Evolutionary conservation across 805 yeast species (phyloP), one percentile per base, ranked within the genome.

Genomic region (Lipomyces oligophaga): DNA sequence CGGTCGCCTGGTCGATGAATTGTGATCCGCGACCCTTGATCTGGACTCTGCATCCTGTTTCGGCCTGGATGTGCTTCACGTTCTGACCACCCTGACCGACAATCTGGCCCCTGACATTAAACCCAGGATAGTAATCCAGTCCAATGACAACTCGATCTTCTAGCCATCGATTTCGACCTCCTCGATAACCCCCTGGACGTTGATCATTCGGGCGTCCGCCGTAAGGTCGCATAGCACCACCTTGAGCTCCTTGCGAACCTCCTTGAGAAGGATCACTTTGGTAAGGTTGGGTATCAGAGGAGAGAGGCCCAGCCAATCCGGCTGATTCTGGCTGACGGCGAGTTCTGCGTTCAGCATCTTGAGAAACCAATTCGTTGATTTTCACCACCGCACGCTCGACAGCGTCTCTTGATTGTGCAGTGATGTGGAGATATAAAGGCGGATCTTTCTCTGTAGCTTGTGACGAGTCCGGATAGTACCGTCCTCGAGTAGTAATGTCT

Each of bases 381-480:
- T 77, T 81, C n/a, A 68, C 60, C 27, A 73, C 62, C 2, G 96
- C 89, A 63, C 83, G 83, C 56, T 72, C 78, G n/a, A 65, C 46
- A 4, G 57, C 46, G 16, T 57, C 62, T 28, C 61, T 49, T 5
- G 53, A 43, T 54, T 83, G 80, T 62, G 86, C 95, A 60, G 86
- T 86, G 18, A 87, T 84, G 33, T 54, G 58, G 16, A 65, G 54
- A 38, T 60, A 60, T 20, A 65, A 39, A 8, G 67, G 60, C 7
- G 69, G 68, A 20, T 61, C 63, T 22, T 46, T 40, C 19, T 52
- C 60, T 2, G 66, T 60, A 3, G 69, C 66, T 47, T 49, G 47
- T 5, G 60, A 39, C 31, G 56, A 49, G 39, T 65, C 68, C n/a
- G 69, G 68, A 35, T 60, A 65, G 47, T 65, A 66, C 38, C 64